phyloP scores from a whole-genome alignment of 2,329 filamentous ascomycete species.

The Colletotrichum eremochloae region DNA sequence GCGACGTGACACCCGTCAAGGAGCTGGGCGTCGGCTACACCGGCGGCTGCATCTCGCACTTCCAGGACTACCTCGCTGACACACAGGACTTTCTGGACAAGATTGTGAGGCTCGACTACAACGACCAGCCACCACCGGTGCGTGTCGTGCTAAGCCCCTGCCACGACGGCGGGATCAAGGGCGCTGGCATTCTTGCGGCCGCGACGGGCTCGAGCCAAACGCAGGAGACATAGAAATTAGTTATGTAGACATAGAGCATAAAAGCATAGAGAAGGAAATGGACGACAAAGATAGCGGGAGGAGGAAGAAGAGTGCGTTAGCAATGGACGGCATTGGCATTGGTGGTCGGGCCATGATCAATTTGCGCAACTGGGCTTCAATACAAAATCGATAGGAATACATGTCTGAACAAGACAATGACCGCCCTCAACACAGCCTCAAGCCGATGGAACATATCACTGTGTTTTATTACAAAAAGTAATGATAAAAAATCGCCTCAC shows the following conservation, averaged over 20 bases:
- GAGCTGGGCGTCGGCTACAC: conserved; percentile 84
- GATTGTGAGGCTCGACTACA: conserved; percentile 59
- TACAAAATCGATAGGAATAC: not conserved
- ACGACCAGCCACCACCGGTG: conserved; percentile 49
- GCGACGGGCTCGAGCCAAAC: conserved; percentile 53
- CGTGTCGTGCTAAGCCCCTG: conserved; percentile 67
- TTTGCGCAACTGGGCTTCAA: not conserved
- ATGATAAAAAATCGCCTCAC: not conserved
- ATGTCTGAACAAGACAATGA: not conserved
- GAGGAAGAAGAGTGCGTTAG: not conserved
- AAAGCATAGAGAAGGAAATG: not conserved
- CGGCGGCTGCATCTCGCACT: conserved; percentile 84
- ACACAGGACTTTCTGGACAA: conserved; percentile 77
- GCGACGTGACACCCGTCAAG: conserved; percentile 45
- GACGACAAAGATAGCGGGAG: not conserved
- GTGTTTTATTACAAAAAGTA: too few species aligned
- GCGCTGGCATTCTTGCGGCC: conserved; percentile 71
- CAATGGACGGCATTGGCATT: not conserved
- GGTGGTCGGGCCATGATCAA: not conserved
- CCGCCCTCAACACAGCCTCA: not conserved
- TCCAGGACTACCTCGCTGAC: conserved; percentile 78
- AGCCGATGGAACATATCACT: not conserved
- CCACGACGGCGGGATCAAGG: conserved; percentile 72
- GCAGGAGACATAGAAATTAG: conserved; percentile 22
- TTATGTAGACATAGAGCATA: not conserved